Percentiles rank a stretch among this genome's conserved stretches.
phyloP scores from a whole-genome alignment of 768 basidiomycete species.

The Ephemerocybe angulata region DNA sequence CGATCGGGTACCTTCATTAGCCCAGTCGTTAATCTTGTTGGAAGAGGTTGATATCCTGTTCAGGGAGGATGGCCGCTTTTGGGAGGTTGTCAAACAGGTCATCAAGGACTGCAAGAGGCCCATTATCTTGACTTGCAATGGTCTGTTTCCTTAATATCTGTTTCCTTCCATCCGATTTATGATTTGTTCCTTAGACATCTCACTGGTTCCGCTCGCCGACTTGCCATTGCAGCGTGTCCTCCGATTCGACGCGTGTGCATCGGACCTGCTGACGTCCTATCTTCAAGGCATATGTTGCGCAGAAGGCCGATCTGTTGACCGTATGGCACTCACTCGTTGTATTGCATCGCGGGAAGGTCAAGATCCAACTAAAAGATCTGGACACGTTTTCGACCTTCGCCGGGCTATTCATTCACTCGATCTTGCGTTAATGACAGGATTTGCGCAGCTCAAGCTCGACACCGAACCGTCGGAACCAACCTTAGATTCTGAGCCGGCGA shows the following conservation, averaged over 20 bases:
- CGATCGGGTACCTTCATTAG: constrained; percentile 32
- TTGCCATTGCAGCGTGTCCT: constrained; percentile 77
- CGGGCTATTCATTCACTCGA: constrained; percentile 13
- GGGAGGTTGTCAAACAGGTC: constrained; percentile 75
- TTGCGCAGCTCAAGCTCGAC: background rate
- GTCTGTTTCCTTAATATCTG: constrained; percentile 41
- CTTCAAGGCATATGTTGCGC: constrained; percentile 58
- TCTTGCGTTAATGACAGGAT: constrained; percentile 9
- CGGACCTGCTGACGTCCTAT: constrained; percentile 58
- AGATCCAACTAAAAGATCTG: constrained; percentile 4
- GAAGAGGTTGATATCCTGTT: constrained; percentile 96
- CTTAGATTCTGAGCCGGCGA: background rate
- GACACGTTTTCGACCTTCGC: constrained; percentile 12
- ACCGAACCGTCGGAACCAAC: constrained; percentile 3
- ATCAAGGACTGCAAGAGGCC: constrained; percentile 84
- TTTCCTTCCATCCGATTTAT: constrained; percentile 4
- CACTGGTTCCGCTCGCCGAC: constrained; percentile 64
- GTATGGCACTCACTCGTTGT: constrained; percentile 38
- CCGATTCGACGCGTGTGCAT: constrained; percentile 57
- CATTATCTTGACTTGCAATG: constrained; percentile 93
- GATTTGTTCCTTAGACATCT: constrained; percentile 49
- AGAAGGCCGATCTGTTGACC: constrained; percentile 49
- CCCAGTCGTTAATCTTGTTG: constrained; percentile 85
- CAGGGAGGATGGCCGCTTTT: constrained; percentile 82
- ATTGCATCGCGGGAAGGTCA: constrained; percentile 33